Percentiles rank a stretch among this genome's conserved stretches.
Conservation (phyloP, 306 rosid genomes). For the Lupinus albus region DNA sequence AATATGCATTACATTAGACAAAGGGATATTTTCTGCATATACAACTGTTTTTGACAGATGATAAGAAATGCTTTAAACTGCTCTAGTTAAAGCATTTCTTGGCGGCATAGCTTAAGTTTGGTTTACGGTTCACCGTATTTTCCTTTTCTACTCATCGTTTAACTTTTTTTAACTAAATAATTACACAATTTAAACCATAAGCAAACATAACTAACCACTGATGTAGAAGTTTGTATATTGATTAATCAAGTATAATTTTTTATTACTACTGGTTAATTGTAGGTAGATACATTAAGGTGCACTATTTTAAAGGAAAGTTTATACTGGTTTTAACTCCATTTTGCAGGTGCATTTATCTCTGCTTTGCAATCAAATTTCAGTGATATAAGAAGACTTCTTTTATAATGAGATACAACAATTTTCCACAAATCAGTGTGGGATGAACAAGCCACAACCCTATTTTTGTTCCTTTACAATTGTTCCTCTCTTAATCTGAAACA, state of each 20-base stretch:
- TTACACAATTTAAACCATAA: no score
- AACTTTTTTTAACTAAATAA: no score
- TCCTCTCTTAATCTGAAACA: slow-evolving; percentile 28
- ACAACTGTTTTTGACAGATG: not conserved
- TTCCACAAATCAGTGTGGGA: slow-evolving; percentile 37
- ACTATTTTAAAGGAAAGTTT: slow-evolving; percentile 34
- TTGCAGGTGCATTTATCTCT: slow-evolving; percentile 82
- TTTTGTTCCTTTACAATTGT: slow-evolving; percentile 38
- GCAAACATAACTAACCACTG: no score
- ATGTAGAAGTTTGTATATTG: no score
- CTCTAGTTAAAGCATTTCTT: not conserved
- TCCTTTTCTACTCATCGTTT: no score
- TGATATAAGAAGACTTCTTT: slow-evolving; percentile 79
- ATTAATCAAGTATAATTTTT: no score
- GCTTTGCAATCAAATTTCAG: slow-evolving; percentile 78
- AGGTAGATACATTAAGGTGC: not conserved
- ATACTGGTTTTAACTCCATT: slow-evolving; percentile 20
- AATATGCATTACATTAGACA: not conserved
- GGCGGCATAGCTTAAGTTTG: no score
- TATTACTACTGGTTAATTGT: no score
- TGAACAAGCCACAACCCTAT: slow-evolving; percentile 31
- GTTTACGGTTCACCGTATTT: not conserved
- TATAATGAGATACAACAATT: slow-evolving; percentile 49
- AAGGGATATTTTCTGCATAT: not conserved
- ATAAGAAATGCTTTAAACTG: not conserved